Evolutionary conservation across 1,284 basidiomycete genomes (phyloP), one percentile per base, ranked within the genome.

Genomic region (Laetiporus sulphureus): DNA sequence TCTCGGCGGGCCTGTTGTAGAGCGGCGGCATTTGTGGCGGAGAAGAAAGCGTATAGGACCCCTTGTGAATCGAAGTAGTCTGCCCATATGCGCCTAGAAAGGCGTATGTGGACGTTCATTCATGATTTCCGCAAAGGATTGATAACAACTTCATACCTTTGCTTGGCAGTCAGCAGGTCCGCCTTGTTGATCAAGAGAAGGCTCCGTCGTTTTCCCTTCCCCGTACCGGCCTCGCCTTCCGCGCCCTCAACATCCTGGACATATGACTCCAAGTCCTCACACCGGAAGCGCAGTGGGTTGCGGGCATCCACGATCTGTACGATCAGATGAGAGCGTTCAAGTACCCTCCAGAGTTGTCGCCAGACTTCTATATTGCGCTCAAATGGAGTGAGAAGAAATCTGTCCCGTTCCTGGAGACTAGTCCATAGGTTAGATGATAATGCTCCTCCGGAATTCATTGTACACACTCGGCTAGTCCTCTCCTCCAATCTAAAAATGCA

Each of bases 341-440:
- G 63, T 1, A 97, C 94, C 47, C 93, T 76, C 93, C 93, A 97
- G 3, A 97, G 73, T 58, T 98, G 93, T 37, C 94, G 73, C 94
- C 94, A 97, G 10, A 97, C 91, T 70, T 96, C 92, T 19, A 97
- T 69, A 59, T 97, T 97, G 40, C 94, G 85, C 61, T 98, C 93
- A 55, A 96, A 97, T 0, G 93, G 94, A 0, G 93, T 97, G 7
- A 97, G 67, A 8, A 97, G 74, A 25, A 97, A 78, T 29, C 78
- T 75, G 48, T 88, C 81, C 46, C 76, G 71, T 48, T 92, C 89
- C 60, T 91, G 85, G 19, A 92, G 65, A 41, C 89, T 91, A 47
- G 19, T 20, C 12, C 20, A n/a, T 19, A 36, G 16, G 25, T 19
- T 29, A 30, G 25, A n/a, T n/a, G n/a, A n/a, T n/a, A n/a, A n/a